A percentile compares a stretch with the other conserved stretches of the same genome.
Evolutionary conservation across 331 rosid species (phyloP).

Genomic region (Acacia pycnantha): DNA sequence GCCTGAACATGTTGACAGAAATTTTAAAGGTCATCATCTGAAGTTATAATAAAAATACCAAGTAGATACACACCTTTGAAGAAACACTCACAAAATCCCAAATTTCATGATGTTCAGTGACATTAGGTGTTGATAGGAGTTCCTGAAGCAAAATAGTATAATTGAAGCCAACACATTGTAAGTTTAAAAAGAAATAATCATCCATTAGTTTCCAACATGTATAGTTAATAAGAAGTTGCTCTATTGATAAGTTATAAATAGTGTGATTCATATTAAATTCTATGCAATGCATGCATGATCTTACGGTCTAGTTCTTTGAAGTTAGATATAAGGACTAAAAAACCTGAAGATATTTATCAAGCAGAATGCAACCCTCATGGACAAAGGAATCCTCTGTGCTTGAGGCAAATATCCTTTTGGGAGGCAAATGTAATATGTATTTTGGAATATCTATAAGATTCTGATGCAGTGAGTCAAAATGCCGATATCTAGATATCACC

Average conservation of each 20-base stretch:
- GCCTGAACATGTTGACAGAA: not conserved
- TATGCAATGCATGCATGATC: not conserved
- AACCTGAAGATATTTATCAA: constrained; percentile 94
- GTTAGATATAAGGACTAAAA: constrained; percentile 1
- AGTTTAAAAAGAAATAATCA: not conserved
- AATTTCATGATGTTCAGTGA: constrained; percentile 95
- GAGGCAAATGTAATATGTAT: constrained; percentile 85
- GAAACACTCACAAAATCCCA: constrained; percentile 93
- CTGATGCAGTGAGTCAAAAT: constrained; percentile 92
- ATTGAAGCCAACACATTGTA: not conserved
- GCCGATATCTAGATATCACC: constrained; percentile 70
- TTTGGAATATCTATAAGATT: constrained; percentile 91
- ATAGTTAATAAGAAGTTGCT: not conserved
- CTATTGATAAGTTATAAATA: not conserved
- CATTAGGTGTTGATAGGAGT: constrained; percentile 85
- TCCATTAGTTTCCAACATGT: not conserved
- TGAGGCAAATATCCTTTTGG: constrained; percentile 97
- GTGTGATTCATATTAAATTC: not conserved
- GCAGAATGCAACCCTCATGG: constrained; percentile 93
- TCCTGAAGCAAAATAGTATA: constrained; percentile 56
- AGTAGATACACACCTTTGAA: constrained; percentile 68
- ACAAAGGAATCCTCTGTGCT: constrained; percentile 98
- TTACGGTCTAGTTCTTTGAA: not conserved
- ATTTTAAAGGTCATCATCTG: constrained; percentile 5
- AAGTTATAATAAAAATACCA: constrained; percentile 22